Percentiles rank a stretch among this genome's conserved stretches.
These are phyloP conservation scores for Astrocystis sublimbata DNA, from an alignment of 495 filamentous ascomycete genomes.

Conservation along the genomic window DNA sequence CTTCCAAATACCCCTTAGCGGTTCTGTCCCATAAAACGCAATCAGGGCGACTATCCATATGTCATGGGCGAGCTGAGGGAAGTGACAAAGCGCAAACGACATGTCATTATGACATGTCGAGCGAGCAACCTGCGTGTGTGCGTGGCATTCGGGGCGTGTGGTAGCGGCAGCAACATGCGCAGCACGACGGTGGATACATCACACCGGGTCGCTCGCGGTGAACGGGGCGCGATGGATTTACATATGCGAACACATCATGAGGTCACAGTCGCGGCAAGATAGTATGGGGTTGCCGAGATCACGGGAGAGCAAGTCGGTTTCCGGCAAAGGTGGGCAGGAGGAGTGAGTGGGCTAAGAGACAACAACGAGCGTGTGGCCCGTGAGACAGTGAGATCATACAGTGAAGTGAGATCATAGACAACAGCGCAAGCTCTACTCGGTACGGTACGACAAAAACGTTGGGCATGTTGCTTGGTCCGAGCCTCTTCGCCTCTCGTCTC, in stretches of 20 bases:
- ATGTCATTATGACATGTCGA: neutral
- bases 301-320: neutral
- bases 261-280: constrained; percentile 1
- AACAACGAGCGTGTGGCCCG: neutral
- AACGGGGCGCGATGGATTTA: neutral
- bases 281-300: constrained; percentile 4
- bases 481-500: too few species aligned
- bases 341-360: neutral
- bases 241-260: neutral
- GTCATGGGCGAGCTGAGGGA: neutral
- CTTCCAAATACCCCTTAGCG: neutral
- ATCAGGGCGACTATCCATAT: neutral
- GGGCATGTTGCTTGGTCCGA: too few species aligned
- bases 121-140: too few species aligned
- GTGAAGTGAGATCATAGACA: neutral
- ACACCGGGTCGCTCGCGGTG: neutral
- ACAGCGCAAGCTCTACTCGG: too few species aligned
- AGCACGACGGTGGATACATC: neutral
- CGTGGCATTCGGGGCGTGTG: neutral
- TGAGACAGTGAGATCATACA: neutral
- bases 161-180: neutral
- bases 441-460: neutral
- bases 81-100: neutral
- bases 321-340: too few species aligned
- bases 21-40: neutral